Conservation (phyloP, 192 early-diverging fungal species). For the Backusella psychrophila region DNA sequence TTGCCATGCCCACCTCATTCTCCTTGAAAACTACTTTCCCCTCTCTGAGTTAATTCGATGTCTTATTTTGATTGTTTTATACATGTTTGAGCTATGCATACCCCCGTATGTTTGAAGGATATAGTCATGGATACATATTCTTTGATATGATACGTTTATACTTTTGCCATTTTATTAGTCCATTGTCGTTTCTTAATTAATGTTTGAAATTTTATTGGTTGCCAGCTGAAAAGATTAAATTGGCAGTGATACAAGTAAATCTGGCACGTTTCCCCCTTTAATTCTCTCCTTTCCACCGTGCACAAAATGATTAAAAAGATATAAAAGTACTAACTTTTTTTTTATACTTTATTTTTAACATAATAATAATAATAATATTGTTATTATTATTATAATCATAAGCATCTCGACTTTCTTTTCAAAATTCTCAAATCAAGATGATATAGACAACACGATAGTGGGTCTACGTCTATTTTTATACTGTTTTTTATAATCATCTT, state of each 20-base stretch:
- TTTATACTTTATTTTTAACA: background rate
- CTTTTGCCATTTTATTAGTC: background rate
- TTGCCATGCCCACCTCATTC: background rate
- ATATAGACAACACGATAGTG: background rate
- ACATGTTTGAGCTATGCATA: background rate
- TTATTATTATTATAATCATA: background rate
- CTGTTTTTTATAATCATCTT: background rate
- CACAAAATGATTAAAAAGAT: background rate
- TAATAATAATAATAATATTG: background rate
- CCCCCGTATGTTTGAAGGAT: background rate
- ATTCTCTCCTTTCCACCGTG: background rate
- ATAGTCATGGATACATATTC: background rate
- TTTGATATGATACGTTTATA: background rate
- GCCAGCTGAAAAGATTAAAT: background rate
- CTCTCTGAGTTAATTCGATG: background rate
- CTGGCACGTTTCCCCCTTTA: background rate
- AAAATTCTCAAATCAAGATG: background rate
- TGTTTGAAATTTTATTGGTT: background rate
- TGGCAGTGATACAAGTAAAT: background rate
- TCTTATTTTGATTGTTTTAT: background rate
- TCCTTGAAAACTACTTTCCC: background rate
- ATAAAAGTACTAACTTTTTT: constrained; percentile 2
- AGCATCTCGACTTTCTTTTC: background rate
- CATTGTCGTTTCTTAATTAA: background rate
- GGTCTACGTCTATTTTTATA: background rate